Conservation (phyloP, 2,329 filamentous ascomycete species). For the Exserohilum turcica region DNA sequence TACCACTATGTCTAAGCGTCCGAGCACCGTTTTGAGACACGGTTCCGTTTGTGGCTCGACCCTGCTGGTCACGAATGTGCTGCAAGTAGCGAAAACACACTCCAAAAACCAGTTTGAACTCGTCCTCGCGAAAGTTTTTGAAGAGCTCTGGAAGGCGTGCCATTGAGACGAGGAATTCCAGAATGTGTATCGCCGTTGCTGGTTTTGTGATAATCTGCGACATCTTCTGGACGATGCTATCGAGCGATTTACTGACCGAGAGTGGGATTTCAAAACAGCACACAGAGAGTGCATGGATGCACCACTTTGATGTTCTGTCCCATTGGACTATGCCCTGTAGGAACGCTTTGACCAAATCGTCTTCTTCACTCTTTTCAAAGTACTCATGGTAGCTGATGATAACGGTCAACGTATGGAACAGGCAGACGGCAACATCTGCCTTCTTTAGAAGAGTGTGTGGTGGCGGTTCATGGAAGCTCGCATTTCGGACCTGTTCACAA, state of each 20-base stretch:
- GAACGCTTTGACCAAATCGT: slow-evolving; percentile 86
- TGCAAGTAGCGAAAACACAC: slow-evolving; percentile 95
- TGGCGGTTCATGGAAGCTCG: slow-evolving; percentile 81
- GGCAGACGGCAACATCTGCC: slow-evolving; percentile 84
- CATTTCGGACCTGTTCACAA: slow-evolving; percentile 80
- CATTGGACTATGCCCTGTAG: slow-evolving; percentile 81
- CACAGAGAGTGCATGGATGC: slow-evolving; percentile 91
- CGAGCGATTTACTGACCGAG: slow-evolving; percentile 82
- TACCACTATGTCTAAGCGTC: slow-evolving; percentile 51
- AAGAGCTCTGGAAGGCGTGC: slow-evolving; percentile 84
- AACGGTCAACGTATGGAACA: slow-evolving; percentile 86
- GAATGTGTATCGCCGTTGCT: slow-evolving; percentile 87
- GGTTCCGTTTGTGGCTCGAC: slow-evolving; percentile 45
- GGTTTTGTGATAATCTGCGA: slow-evolving; percentile 94
- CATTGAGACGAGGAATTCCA: slow-evolving; percentile 91
- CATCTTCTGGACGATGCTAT: slow-evolving; percentile 89
- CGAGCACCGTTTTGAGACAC: slow-evolving; percentile 43
- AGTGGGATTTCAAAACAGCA: slow-evolving; percentile 93
- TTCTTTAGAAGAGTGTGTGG: slow-evolving; percentile 78
- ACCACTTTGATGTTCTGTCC: slow-evolving; percentile 87
- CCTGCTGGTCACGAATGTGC: slow-evolving; percentile 72
- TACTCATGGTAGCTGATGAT: slow-evolving; percentile 88
- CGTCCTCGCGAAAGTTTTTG: slow-evolving; percentile 86
- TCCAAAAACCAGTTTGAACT: slow-evolving; percentile 92
- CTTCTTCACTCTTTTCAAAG: slow-evolving; percentile 82